These are phyloP conservation scores for Phytophthora aleatoria DNA, from an alignment of 352 stramenopile species.

Conservation along the genomic window DNA sequence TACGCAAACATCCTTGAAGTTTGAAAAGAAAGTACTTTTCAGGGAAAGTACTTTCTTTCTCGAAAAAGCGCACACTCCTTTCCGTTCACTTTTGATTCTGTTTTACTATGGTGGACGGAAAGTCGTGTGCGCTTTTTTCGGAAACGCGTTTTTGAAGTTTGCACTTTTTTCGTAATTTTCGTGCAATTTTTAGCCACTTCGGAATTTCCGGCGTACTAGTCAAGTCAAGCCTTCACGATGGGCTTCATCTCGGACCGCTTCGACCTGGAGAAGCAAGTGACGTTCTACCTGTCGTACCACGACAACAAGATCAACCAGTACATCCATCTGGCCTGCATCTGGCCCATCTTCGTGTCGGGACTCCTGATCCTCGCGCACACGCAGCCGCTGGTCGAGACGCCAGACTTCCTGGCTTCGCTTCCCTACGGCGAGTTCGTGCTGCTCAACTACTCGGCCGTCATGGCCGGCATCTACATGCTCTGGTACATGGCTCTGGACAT, in stretches of 20 bases:
- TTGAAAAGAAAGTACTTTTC: no score
- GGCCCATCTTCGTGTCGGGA: conserved; percentile 84
- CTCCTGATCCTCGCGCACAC: conserved; percentile 71
- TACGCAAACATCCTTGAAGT: no score
- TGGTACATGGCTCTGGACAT: conserved; percentile 84
- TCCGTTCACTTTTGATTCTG: no score
- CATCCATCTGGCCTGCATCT: conserved; percentile 89
- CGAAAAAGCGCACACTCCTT: no score
- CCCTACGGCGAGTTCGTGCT: conserved; percentile 60
- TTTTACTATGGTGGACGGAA: no score
- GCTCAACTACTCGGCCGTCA: conserved; percentile 70
- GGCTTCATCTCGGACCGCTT: conserved; percentile 67
- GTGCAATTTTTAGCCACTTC: not conserved
- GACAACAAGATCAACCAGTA: conserved; percentile 82
- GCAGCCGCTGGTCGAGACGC: conserved; percentile 40
- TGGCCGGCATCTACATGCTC: conserved; percentile 69
- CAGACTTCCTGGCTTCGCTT: conserved; percentile 30
- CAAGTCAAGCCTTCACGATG: conserved; percentile 12
- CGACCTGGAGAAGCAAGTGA: conserved; percentile 84
- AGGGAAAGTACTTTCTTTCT: no score
- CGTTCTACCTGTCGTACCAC: conserved; percentile 90
- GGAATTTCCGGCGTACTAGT: not conserved
- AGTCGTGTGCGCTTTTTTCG: no score
- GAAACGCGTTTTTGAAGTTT: no score
- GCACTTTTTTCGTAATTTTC: no score